Percentiles rank a stretch among this genome's conserved stretches.
These are phyloP conservation scores for Cylindrotheca closterium DNA, from an alignment of 108 stramenopile species.

Conservation along the genomic window DNA sequence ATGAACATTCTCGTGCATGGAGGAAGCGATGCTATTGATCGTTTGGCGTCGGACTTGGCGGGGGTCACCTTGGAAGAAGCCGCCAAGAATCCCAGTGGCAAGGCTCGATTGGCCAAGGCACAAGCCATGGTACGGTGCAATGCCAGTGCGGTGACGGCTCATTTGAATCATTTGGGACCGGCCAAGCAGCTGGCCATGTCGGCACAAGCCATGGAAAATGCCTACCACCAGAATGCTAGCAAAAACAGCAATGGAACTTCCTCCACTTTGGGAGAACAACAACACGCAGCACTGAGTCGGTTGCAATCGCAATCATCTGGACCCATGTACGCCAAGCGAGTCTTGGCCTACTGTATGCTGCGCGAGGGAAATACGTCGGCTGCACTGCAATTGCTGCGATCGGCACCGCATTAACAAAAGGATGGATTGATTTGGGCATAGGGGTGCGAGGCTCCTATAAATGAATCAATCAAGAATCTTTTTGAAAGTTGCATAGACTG, in stretches of 20 bases:
- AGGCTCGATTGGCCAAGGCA: conserved; percentile 39
- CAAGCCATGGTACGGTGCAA: conserved; percentile 50
- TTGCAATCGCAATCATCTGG: conserved; percentile 10
- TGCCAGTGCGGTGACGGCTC: conserved; percentile 33
- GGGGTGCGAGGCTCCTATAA: too few relatives aligned
- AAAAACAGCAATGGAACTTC: conserved; percentile 4
- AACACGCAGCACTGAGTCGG: too few relatives aligned
- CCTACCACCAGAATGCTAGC: neutral
- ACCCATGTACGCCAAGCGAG: conserved; percentile 18
- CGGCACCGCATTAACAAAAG: conserved; percentile 26
- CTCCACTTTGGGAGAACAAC: too few relatives aligned
- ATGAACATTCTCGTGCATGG: conserved; percentile 55
- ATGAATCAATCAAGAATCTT: too few relatives aligned
- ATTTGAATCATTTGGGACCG: conserved; percentile 31
- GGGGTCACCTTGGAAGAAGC: conserved; percentile 31
- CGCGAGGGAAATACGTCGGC: conserved; percentile 47
- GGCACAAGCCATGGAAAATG: conserved; percentile 45
- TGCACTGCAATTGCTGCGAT: conserved; percentile 40
- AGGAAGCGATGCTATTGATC: conserved; percentile 42
- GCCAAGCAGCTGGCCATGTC: conserved; percentile 59
- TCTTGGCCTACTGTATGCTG: conserved; percentile 52
- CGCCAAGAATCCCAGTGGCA: conserved; percentile 16
- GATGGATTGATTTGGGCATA: neutral
- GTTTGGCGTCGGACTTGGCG: conserved; percentile 45
- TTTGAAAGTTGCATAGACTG: too few relatives aligned